Percentiles rank a stretch among this genome's conserved stretches.
Conservation (phyloP, 1,284 basidiomycete genomes). For the Sporisorium exsertum region DNA sequence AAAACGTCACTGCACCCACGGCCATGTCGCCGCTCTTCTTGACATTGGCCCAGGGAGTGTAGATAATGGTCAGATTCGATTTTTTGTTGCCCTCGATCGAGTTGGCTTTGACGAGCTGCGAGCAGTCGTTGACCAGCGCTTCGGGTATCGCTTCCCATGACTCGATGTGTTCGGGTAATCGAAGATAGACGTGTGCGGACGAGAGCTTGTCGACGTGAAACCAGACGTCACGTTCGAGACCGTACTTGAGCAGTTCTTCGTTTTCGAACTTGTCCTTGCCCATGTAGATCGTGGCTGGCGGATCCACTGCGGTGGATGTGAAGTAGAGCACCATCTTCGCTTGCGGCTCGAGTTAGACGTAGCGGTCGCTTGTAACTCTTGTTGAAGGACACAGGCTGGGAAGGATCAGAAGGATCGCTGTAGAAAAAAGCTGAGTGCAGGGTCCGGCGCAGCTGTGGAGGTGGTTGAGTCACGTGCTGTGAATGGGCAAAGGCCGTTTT, state of each 20-base stretch:
- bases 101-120: conserved; percentile 96
- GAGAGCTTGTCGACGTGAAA: conserved; percentile 74
- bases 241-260: conserved; percentile 87
- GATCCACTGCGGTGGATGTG: conserved; percentile 74
- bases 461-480: conserved; percentile 30
- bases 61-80: conserved; percentile 91
- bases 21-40: conserved; percentile 72
- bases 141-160: conserved; percentile 87
- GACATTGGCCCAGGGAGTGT: conserved; percentile 76
- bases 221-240: conserved; percentile 75
- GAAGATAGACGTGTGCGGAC: conserved; percentile 76
- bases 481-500: background rate
- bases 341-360: background rate
- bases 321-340: conserved; percentile 74
- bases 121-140: conserved; percentile 82
- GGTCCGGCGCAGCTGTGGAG: conserved; percentile 27
- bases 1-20: conserved; percentile 92
- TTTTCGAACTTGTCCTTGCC: conserved; percentile 85
- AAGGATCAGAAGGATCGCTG: background rate
- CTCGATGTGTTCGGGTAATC: conserved; percentile 80
- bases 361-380: background rate
- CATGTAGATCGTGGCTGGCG: conserved; percentile 86
- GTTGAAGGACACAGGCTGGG: background rate
- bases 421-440: conserved; percentile 1
- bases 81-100: conserved; percentile 98